A percentile compares a stretch with the other conserved stretches of the same genome.
Conservation (phyloP, 345 rosid species). For the Melastoma malabathricum region DNA sequence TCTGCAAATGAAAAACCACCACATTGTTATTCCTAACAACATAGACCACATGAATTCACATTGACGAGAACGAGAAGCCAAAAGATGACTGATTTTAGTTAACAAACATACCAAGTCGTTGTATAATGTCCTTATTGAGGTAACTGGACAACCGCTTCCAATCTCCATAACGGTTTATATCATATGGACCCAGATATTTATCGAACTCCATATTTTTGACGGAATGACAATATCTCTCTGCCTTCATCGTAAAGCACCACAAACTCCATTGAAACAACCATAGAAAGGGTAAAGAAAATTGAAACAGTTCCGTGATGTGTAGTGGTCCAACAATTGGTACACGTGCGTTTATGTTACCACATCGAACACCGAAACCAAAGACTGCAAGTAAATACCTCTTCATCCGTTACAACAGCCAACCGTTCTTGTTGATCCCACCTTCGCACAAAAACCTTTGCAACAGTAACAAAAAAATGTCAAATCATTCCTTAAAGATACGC, state of each 20-base stretch:
- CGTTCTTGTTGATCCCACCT: constrained; percentile 68
- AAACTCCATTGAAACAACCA: no score
- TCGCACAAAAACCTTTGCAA: constrained; percentile 58
- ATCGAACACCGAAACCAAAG: background rate
- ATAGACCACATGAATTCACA: no score
- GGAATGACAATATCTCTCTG: constrained; percentile 58
- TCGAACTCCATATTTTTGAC: constrained; percentile 68
- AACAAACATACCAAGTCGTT: constrained; percentile 40
- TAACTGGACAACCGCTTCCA: constrained; percentile 68
- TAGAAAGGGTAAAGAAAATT: no score
- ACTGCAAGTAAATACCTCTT: constrained; percentile 44
- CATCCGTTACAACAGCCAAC: constrained; percentile 48
- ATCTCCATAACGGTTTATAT: constrained; percentile 43
- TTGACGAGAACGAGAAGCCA: background rate
- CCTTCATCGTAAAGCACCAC: constrained; percentile 20
- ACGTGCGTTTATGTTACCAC: no score
- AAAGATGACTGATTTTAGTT: constrained; percentile 2
- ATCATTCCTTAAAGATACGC: no score
- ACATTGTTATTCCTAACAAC: background rate
- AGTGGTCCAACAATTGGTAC: no score
- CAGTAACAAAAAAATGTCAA: background rate
- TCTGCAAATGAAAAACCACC: constrained; percentile 30
- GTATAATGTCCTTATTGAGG: constrained; percentile 41
- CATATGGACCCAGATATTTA: constrained; percentile 68
- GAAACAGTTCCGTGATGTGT: no score